Evolutionary conservation across 1,284 basidiomycete species (phyloP).

Genomic region (Wallemia hederae): DNA sequence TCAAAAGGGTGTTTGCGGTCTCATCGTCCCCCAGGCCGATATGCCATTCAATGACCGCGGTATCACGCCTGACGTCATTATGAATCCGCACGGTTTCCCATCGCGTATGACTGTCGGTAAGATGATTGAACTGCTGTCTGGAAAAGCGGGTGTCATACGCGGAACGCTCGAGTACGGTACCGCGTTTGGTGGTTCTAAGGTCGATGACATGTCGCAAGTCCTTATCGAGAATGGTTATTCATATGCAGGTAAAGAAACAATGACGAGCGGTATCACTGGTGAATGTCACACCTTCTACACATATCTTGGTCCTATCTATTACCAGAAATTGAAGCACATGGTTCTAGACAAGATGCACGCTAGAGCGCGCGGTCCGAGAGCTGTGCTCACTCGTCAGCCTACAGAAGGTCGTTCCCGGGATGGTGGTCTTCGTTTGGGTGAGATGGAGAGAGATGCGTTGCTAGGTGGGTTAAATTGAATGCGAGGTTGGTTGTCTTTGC

Average conservation of each 20-base stretch:
- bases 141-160: conserved; percentile 63
- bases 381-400: conserved; percentile 85
- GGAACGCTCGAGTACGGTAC: conserved; percentile 79
- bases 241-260: conserved; percentile 91
- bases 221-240: conserved; percentile 86
- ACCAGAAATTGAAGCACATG: conserved; percentile 52
- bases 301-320: conserved; percentile 96
- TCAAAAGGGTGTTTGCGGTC: conserved; percentile 93
- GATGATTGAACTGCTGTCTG: conserved; percentile 96
- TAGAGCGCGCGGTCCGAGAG: conserved; percentile 77
- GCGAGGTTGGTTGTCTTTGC: conserved; percentile 2
- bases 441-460: conserved; percentile 35
- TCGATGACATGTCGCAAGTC: conserved; percentile 94
- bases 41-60: conserved; percentile 98
- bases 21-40: conserved; percentile 95
- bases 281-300: conserved; percentile 88
- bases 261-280: conserved; percentile 91
- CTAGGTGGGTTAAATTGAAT: background rate
- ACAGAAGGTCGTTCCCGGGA: conserved; percentile 94
- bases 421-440: conserved; percentile 82
- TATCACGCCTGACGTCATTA: conserved; percentile 79
- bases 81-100: conserved; percentile 99
- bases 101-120: conserved; percentile 99
- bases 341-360: conserved; percentile 99
- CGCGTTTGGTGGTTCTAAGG: conserved; percentile 91